These are phyloP conservation scores for Naganishia antarctica DNA, from an alignment of 768 basidiomycete species.

Conservation along the genomic window DNA sequence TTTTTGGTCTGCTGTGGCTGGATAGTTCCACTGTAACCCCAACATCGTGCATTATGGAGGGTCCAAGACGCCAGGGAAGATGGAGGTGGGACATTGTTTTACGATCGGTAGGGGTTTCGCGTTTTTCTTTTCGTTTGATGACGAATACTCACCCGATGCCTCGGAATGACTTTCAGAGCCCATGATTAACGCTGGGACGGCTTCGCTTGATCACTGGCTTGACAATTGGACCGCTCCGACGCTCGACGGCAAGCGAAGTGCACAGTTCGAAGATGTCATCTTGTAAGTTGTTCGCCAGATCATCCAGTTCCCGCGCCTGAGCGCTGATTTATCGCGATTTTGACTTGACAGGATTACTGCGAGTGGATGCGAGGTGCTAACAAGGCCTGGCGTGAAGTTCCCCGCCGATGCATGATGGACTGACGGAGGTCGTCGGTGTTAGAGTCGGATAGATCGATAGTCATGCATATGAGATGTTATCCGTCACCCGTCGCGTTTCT, in stretches of 20 bases:
- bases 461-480: no score
- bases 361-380: conserved; percentile 80
- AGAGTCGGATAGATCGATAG: no score
- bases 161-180: conserved; percentile 46
- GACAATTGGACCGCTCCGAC: conserved; percentile 91
- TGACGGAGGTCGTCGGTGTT: no score
- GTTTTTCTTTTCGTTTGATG: conserved; percentile 53
- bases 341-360: conserved; percentile 68
- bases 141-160: neutral
- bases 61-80: conserved; percentile 83
- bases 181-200: conserved; percentile 85
- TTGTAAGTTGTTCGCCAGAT: conserved; percentile 58
- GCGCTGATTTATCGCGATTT: neutral
- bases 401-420: conserved; percentile 4
- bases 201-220: conserved; percentile 37
- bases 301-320: conserved; percentile 25
- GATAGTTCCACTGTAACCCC: conserved; percentile 71
- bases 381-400: conserved; percentile 48
- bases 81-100: conserved; percentile 69
- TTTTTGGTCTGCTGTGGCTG: neutral
- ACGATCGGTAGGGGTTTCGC: conserved; percentile 53
- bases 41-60: conserved; percentile 94
- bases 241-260: conserved; percentile 78
- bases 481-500: no score
- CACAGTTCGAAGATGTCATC: conserved; percentile 96